phyloP scores from a whole-genome alignment of 2,329 filamentous ascomycete species.

The Diaporthe velutina region DNA sequence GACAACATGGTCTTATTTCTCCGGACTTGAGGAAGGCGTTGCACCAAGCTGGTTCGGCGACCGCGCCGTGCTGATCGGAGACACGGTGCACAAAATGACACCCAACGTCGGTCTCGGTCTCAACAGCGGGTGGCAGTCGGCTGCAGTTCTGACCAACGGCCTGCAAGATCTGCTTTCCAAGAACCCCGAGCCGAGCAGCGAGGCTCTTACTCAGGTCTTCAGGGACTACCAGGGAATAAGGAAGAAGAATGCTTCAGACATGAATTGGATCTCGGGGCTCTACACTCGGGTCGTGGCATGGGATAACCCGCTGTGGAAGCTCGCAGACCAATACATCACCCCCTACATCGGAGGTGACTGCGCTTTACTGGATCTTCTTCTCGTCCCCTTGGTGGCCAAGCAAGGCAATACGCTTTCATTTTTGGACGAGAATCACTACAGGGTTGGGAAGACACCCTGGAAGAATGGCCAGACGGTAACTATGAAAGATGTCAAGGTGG shows the following conservation, averaged over 20 bases:
- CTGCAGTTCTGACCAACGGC: conserved; percentile 41
- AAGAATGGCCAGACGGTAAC: conserved; percentile 28
- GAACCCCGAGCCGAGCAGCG: conserved; percentile 28
- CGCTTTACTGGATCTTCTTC: conserved; percentile 33
- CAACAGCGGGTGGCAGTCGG: conserved; percentile 43
- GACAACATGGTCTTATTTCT: conserved; percentile 33
- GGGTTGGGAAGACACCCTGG: conserved; percentile 34
- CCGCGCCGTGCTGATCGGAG: conserved; percentile 42
- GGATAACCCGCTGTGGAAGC: conserved; percentile 38
- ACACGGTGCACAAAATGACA: conserved; percentile 44
- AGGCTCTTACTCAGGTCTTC: conserved; percentile 39
- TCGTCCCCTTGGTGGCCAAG: conserved; percentile 35
- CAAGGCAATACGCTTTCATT: conserved; percentile 35
- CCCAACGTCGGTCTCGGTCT: conserved; percentile 42
- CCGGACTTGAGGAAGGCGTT: conserved; percentile 42
- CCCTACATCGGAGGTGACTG: conserved; percentile 38
- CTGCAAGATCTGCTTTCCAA: conserved; percentile 35
- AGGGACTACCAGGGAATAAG: conserved; percentile 40
- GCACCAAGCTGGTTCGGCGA: conserved; percentile 40
- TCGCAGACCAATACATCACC: conserved; percentile 40
- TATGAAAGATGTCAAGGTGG: conserved; percentile 14
- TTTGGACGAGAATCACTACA: conserved; percentile 35
- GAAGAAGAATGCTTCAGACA: conserved; percentile 37
- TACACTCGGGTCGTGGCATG: conserved; percentile 41
- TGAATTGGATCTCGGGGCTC: conserved; percentile 30